These are phyloP conservation scores for Mariannaea elegans DNA, from an alignment of 2,329 filamentous ascomycete genomes.

Conservation along the genomic window DNA sequence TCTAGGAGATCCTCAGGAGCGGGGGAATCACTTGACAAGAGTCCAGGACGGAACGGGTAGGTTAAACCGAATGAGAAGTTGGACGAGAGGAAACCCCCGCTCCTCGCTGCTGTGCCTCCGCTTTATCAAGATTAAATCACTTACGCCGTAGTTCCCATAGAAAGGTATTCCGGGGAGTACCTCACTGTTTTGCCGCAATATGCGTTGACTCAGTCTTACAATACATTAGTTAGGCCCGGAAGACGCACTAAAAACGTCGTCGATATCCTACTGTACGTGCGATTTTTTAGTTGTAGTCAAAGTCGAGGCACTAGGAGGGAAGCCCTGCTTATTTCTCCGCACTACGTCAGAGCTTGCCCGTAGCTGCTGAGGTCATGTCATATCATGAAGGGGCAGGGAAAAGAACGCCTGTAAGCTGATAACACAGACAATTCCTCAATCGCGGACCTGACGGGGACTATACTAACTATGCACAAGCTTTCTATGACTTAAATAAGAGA, in stretches of 20 bases:
- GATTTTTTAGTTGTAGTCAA: background rate
- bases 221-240: too few relatives aligned
- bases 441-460: too few relatives aligned
- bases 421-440: too few relatives aligned
- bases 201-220: conserved; percentile 3
- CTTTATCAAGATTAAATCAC: background rate
- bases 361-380: background rate
- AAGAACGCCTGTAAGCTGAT: background rate
- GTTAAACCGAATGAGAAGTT: conserved; percentile 2
- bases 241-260: too few relatives aligned
- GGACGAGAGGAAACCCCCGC: conserved; percentile 7
- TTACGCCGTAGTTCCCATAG: too few relatives aligned
- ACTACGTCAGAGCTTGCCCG: conserved; percentile 9
- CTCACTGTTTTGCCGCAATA: conserved; percentile 4
- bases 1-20: conserved; percentile 3
- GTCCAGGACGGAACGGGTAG: background rate
- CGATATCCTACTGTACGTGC: too few relatives aligned
- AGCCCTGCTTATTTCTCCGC: background rate
- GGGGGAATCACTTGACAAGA: background rate
- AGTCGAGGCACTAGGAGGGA: background rate
- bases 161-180: background rate
- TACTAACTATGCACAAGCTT: too few relatives aligned
- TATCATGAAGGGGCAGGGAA: background rate
- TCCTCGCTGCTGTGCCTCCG: background rate
- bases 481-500: too few relatives aligned